phyloP scores from a whole-genome alignment of 768 basidiomycete species.

The Cystofilobasidium bisporidii region DNA sequence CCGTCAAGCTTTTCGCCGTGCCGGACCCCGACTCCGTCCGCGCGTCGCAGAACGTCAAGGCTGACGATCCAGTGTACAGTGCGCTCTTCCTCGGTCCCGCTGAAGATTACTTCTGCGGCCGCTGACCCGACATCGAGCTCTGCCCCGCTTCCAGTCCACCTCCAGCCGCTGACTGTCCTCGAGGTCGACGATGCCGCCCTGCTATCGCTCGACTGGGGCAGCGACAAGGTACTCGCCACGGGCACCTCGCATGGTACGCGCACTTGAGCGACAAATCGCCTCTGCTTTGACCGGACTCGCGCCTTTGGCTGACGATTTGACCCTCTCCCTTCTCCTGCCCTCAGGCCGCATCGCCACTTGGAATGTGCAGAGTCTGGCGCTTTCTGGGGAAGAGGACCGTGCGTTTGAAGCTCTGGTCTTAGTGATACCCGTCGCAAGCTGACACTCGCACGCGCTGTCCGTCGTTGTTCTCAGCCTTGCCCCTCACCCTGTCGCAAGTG shows the following conservation, averaged over 20 bases:
- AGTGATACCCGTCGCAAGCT: no score
- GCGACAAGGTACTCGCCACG: constrained; percentile 67
- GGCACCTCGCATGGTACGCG: constrained; percentile 70
- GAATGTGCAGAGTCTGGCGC: constrained; percentile 33
- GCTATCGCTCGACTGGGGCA: constrained; percentile 81
- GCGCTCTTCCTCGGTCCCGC: constrained; percentile 22
- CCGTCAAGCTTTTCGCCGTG: constrained; percentile 63
- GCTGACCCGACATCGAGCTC: no score
- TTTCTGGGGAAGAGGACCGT: constrained; percentile 40
- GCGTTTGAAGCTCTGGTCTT: constrained; percentile 31
- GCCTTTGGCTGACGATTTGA: no score
- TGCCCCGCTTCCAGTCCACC: constrained; percentile 48
- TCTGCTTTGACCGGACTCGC: no score
- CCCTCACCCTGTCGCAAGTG: constrained; percentile 60
- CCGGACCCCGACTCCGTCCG: constrained; percentile 61
- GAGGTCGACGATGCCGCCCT: constrained; percentile 66
- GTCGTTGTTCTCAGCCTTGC: constrained; percentile 41
- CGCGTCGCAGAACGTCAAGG: neutral
- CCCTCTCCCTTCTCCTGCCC: neutral
- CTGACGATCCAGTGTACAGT: constrained; percentile 30
- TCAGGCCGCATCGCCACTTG: constrained; percentile 38
- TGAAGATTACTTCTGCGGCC: no score
- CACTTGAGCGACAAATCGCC: constrained; percentile 13
- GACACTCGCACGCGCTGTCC: neutral
- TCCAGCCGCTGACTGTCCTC: constrained; percentile 59